Percentiles rank a stretch among this genome's conserved stretches.
Conservation (phyloP, 805 yeast genomes). For the Kodamaea kaohsiungensis region DNA sequence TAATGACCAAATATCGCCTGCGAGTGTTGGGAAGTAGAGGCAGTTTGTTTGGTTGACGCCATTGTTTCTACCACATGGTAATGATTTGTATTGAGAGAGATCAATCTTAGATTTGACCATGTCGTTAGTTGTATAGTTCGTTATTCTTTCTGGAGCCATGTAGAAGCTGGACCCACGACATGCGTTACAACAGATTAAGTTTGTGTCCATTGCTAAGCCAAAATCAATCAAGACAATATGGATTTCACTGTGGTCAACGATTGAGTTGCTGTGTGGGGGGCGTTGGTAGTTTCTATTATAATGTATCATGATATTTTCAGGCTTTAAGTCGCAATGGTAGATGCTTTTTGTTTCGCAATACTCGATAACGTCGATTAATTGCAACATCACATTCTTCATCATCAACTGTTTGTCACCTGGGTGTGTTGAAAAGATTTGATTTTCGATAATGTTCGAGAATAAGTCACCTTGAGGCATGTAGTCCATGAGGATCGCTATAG, state of each 20-base stretch:
- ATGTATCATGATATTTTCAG: conserved; percentile 41
- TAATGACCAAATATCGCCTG: conserved; percentile 87
- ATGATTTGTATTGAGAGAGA: conserved; percentile 26
- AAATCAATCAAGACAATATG: conserved; percentile 77
- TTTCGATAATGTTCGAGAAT: conserved; percentile 81
- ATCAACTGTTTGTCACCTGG: conserved; percentile 51
- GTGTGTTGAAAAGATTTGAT: conserved; percentile 57
- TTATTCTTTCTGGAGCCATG: conserved; percentile 89
- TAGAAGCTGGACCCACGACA: conserved; percentile 88
- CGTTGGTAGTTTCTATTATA: conserved; percentile 26
- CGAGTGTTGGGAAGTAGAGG: conserved; percentile 60
- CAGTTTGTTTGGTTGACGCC: conserved; percentile 20
- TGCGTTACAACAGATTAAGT: conserved; percentile 60
- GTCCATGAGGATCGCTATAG: conserved; percentile 78
- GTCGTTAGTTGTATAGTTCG: conserved; percentile 40
- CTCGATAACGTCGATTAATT: conserved; percentile 37
- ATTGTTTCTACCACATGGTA: conserved; percentile 16
- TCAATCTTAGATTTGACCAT: conserved; percentile 29
- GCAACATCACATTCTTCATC: conserved; percentile 45
- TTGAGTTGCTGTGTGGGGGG: conserved; percentile 6
- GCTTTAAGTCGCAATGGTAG: conserved; percentile 46
- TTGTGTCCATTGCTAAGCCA: conserved; percentile 75
- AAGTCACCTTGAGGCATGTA: conserved; percentile 84
- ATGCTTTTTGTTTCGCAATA: conserved; percentile 34
- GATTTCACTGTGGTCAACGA: conserved; percentile 48